A percentile compares a stretch with the other conserved stretches of the same genome.
These are phyloP conservation scores for Diutina rugosa DNA, from an alignment of 1,139 yeast genomes.

Conservation along the genomic window DNA sequence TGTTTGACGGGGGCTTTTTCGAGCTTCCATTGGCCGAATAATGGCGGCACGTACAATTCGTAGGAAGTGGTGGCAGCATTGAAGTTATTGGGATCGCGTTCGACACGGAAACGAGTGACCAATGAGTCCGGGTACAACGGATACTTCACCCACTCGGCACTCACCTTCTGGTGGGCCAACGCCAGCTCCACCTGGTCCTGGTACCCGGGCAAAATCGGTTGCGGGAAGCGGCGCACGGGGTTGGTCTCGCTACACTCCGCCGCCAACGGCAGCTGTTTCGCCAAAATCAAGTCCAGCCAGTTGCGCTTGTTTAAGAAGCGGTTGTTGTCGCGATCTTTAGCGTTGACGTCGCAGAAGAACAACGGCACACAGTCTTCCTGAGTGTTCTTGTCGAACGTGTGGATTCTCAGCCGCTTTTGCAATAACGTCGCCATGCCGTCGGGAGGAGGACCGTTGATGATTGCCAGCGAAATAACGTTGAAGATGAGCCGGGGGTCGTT, in stretches of 20 bases:
- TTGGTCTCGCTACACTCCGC: neutral
- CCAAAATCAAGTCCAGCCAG: constrained; percentile 43
- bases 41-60: constrained; percentile 58
- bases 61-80: constrained; percentile 51
- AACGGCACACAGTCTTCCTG: constrained; percentile 75
- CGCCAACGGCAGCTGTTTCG: constrained; percentile 12
- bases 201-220: constrained; percentile 12
- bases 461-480: constrained; percentile 81
- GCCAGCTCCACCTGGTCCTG: constrained; percentile 9
- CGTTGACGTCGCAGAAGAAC: constrained; percentile 53
- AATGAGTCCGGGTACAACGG: constrained; percentile 47
- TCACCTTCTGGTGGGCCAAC: constrained; percentile 5
- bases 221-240: neutral
- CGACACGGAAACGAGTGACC: constrained; percentile 63
- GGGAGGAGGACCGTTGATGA: constrained; percentile 89
- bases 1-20: constrained; percentile 25
- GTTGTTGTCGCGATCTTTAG: constrained; percentile 35
- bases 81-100: constrained; percentile 38
- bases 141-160: constrained; percentile 22
- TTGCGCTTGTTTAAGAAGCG: constrained; percentile 70
- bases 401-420: constrained; percentile 54
- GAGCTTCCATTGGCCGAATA: constrained; percentile 23
- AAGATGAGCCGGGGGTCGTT: constrained; percentile 66
- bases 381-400: constrained; percentile 48
- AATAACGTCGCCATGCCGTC: constrained; percentile 63